Evolutionary conservation across 768 basidiomycete genomes (phyloP).

Genomic region (Lyophyllum atratum): DNA sequence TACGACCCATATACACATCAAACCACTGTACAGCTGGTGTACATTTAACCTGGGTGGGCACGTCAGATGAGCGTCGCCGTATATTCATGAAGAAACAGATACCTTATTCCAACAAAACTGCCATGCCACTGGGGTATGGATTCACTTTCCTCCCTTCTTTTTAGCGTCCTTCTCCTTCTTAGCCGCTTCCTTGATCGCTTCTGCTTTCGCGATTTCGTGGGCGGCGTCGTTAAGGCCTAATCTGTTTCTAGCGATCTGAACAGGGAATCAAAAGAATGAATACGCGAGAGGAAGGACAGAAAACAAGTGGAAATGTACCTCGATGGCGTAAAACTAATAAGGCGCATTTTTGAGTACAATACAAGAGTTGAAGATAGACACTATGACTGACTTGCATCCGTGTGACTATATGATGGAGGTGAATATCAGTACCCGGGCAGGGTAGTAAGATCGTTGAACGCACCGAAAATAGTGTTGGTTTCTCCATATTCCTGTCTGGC

Average conservation of each 20-base stretch:
- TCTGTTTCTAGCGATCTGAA: slow-evolving; percentile 87
- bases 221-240: slow-evolving; percentile 88
- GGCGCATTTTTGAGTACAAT: not conserved
- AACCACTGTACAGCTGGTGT: not conserved
- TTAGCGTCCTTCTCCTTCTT: slow-evolving; percentile 51
- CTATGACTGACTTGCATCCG: slow-evolving; percentile 60
- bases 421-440: slow-evolving; percentile 2
- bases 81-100: too few species aligned
- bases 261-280: not conserved
- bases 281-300: not conserved
- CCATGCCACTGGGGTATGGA: not conserved
- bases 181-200: slow-evolving; percentile 64
- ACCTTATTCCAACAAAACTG: not conserved
- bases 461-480: slow-evolving; percentile 93
- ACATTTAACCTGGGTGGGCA: not conserved
- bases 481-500: slow-evolving; percentile 82
- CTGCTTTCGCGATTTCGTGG: slow-evolving; percentile 78
- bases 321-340: slow-evolving; percentile 86
- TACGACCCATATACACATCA: not conserved
- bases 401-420: slow-evolving; percentile 44
- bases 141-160: slow-evolving; percentile 27
- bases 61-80: not conserved
- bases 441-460: slow-evolving; percentile 3
- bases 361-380: slow-evolving; percentile 2
- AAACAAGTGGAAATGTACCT: slow-evolving; percentile 45